These are phyloP conservation scores for Colletotrichum sp. DNA, from an alignment of 2,329 filamentous ascomycete species.

Conservation along the genomic window DNA sequence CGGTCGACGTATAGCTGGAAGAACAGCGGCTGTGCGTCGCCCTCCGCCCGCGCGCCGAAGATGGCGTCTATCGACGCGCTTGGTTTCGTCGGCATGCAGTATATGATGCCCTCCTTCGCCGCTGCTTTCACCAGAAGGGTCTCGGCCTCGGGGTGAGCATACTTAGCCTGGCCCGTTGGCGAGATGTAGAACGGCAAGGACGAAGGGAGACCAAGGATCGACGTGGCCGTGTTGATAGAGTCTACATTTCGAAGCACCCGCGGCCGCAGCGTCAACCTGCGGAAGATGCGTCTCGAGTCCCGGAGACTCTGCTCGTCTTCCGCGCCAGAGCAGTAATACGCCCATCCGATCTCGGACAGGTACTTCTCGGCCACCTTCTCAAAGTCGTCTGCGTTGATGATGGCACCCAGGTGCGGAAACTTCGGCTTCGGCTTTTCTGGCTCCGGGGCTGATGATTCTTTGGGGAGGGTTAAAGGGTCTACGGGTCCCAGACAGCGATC, in stretches of 20 bases:
- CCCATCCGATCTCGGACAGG: constrained; percentile 23
- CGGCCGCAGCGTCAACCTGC: constrained; percentile 73
- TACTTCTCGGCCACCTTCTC: constrained; percentile 35
- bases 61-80: background rate
- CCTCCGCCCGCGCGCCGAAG: background rate
- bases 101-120: constrained; percentile 4
- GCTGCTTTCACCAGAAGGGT: background rate
- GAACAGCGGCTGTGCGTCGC: constrained; percentile 39
- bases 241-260: constrained; percentile 80
- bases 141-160: constrained; percentile 69
- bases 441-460: background rate
- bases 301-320: constrained; percentile 79
- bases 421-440: background rate
- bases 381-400: constrained; percentile 42
- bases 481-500: constrained; percentile 29
- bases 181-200: constrained; percentile 66
- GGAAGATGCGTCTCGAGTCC: constrained; percentile 77
- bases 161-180: constrained; percentile 66
- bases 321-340: constrained; percentile 84
- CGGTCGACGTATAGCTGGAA: constrained; percentile 69
- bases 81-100: constrained; percentile 18
- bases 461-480: constrained; percentile 13
- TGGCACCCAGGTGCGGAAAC: constrained; percentile 29
- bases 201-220: constrained; percentile 57
- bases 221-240: constrained; percentile 61